These are phyloP conservation scores for Aspergillus pseudoglaucus DNA, from an alignment of 2,329 filamentous ascomycete species.

Conservation along the genomic window DNA sequence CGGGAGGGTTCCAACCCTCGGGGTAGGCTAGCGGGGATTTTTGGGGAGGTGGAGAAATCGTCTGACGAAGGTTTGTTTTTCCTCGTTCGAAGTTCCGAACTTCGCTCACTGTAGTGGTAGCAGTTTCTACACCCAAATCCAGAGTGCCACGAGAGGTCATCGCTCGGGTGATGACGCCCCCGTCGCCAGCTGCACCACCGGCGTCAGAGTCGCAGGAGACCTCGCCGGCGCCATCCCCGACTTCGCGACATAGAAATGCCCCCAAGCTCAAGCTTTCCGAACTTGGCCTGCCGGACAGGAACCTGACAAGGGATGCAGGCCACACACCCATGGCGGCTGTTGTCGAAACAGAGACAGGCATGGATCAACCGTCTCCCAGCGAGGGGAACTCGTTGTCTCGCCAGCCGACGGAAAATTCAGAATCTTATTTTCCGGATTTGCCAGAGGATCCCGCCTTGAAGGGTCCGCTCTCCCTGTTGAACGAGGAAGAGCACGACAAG, in stretches of 20 bases:
- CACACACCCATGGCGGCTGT: constrained; percentile 41
- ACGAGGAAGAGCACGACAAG: constrained; percentile 35
- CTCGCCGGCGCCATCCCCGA: constrained; percentile 3
- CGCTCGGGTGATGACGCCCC: constrained; percentile 38
- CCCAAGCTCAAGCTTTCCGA: constrained; percentile 31
- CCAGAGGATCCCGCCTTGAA: constrained; percentile 39
- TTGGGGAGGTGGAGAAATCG: constrained; percentile 28
- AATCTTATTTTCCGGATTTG: constrained; percentile 37
- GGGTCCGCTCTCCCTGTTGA: constrained; percentile 38
- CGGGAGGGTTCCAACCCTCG: constrained; percentile 40
- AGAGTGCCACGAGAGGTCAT: constrained; percentile 38
- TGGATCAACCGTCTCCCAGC: constrained; percentile 13
- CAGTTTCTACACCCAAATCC: constrained; percentile 38
- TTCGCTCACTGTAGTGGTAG: constrained; percentile 12
- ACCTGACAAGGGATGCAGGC: constrained; percentile 36
- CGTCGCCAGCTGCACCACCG: constrained; percentile 24
- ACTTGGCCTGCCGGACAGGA: constrained; percentile 32
- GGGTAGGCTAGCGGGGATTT: constrained; percentile 38
- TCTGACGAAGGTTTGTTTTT: not conserved
- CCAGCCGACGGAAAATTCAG: constrained; percentile 32
- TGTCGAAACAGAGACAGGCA: constrained; percentile 25
- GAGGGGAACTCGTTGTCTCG: constrained; percentile 18
- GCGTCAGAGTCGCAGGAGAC: constrained; percentile 22
- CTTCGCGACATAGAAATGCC: constrained; percentile 24
- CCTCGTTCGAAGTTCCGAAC: not conserved